Evolutionary conservation across 1,139 yeast species (phyloP).

Genomic region (Sugiyamaella xylanicola): DNA sequence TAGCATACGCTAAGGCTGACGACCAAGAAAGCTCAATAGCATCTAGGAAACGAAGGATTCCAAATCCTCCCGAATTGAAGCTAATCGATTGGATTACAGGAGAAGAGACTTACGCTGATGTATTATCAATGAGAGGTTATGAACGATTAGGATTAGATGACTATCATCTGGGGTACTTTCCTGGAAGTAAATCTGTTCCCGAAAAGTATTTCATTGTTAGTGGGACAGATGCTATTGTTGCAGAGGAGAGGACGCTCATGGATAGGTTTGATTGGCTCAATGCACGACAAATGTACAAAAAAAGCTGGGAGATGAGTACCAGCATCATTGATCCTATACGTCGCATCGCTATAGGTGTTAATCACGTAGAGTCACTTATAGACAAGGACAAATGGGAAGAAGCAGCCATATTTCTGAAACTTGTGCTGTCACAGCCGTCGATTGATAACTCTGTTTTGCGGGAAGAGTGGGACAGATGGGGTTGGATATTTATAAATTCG

Average conservation of each 20-base stretch:
- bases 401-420: constrained; percentile 55
- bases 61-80: constrained; percentile 67
- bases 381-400: constrained; percentile 55
- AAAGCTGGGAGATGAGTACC: constrained; percentile 78
- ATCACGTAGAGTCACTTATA: constrained; percentile 61
- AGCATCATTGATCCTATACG: constrained; percentile 54
- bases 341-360: constrained; percentile 62
- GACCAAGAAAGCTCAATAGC: not conserved
- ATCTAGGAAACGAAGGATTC: not conserved
- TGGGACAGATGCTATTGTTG: constrained; percentile 80
- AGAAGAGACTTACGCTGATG: constrained; percentile 82
- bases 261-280: constrained; percentile 78
- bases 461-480: constrained; percentile 69
- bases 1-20: constrained; percentile 46
- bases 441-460: constrained; percentile 27
- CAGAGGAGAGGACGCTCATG: constrained; percentile 63
- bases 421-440: constrained; percentile 45
- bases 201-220: constrained; percentile 68
- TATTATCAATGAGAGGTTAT: constrained; percentile 59
- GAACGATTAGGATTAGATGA: constrained; percentile 76
- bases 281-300: constrained; percentile 54
- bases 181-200: constrained; percentile 19
- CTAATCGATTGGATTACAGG: constrained; percentile 66
- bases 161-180: constrained; percentile 51
- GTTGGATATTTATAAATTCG: constrained; percentile 55